Base-by-base conservation (phyloP, 2,329 filamentous ascomycete species). In the Xylariaceae sp. region DNA sequence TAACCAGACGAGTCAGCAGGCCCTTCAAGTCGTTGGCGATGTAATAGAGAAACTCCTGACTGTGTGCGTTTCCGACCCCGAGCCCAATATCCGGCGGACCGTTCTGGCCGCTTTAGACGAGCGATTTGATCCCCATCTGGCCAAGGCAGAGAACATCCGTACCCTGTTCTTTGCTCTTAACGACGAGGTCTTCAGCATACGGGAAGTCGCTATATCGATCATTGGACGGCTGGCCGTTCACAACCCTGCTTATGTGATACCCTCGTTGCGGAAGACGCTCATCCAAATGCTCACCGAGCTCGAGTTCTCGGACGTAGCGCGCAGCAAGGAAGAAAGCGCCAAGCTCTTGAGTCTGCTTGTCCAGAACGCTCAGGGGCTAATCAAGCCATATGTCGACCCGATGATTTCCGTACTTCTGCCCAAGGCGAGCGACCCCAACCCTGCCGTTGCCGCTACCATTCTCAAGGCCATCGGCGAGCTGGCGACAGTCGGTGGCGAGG, bases 181-280 rank as follows among this genome's bases (percentile, higher is more conserved):
- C 51, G 92, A 99, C 54, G 90, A 97, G 57, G 76, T 88, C 2
- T 98, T 97, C 50, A 74, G 81, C 2, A 95, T 97, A 43, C 77
- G 94, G 53, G 89, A 98, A 65, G 90, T 92, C 18, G 86, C 92
- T 7, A 96, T 99, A 55, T 84, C 87, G 13, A 96, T 98, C 50
- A 95, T 98, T 54, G 94, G 92, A 21, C 87, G 94, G 9, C 70
- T 99, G 40, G 94, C 92, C 1, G 77, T 79, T 36, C 83, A 88
- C 50, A 98, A 98, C 50, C 94, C 92, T 1, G 94, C 94, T 41
- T 98, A 98, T 62, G 89, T 98, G 50, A 94, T 98, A 55, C 92
- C 94, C 2, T 94, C 92, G 0, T 65, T 98, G 27, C 84, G 92
- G 47, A 98, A 98, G 64, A 85, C 94, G 5, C 77, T 98, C 17